Percentiles rank a stretch among this genome's conserved stretches.
phyloP scores from a whole-genome alignment of 2,329 filamentous ascomycete species.

The Apiospora malaysiana region DNA sequence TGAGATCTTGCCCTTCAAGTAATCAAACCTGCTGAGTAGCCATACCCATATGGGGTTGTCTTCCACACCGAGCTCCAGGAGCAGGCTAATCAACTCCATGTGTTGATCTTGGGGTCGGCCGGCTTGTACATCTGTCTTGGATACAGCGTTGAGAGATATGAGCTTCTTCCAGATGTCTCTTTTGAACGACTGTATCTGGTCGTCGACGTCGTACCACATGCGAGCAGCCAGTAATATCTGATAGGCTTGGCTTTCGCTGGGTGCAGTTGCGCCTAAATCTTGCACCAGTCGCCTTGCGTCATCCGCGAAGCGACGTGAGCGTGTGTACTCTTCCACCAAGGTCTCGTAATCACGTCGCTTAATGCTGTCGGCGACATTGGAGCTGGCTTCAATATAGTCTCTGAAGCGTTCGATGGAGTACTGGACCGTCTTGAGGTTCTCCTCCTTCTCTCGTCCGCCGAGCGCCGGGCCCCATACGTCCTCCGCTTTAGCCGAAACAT shows the following conservation, averaged over 20 bases:
- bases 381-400: constrained; percentile 81
- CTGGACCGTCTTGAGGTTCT: constrained; percentile 79
- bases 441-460: constrained; percentile 89
- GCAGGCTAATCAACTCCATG: constrained; percentile 86
- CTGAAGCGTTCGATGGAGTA: constrained; percentile 79
- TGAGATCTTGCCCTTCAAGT: constrained; percentile 85
- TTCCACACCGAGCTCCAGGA: constrained; percentile 92
- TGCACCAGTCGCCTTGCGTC: constrained; percentile 75
- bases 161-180: constrained; percentile 86
- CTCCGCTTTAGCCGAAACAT: constrained; percentile 92
- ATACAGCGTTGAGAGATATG: constrained; percentile 67
- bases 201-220: constrained; percentile 94
- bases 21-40: constrained; percentile 88
- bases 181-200: constrained; percentile 87
- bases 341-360: constrained; percentile 89
- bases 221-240: constrained; percentile 86
- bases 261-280: constrained; percentile 56
- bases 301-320: constrained; percentile 81
- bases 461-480: constrained; percentile 97
- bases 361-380: constrained; percentile 80
- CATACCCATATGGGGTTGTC: constrained; percentile 98
- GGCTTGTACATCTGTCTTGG: constrained; percentile 53
- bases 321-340: constrained; percentile 84
- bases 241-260: constrained; percentile 82
- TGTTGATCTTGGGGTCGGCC: constrained; percentile 77